Base-by-base conservation (phyloP, 176 grass and related monocot species). In the Triticum dicoccoides region DNA sequence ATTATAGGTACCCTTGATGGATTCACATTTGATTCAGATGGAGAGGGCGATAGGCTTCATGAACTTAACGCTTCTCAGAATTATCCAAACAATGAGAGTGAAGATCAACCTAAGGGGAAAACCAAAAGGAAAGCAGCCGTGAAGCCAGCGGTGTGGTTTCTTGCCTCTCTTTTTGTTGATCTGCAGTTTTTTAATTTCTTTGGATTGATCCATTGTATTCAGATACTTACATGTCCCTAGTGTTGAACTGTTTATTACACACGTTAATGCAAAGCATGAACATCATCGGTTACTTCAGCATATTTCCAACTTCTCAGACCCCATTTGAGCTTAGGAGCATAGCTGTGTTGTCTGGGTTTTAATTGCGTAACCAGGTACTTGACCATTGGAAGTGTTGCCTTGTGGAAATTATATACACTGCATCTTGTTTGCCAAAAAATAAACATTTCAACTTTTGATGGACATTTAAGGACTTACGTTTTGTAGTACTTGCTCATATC, bases 21-120 rank as follows among this genome's bases (percentile, higher is more conserved):
- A 69, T 96, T 96, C 85, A 86, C 91, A 82, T 96, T 96, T 86
- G 96, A 98, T 89, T 98, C 96, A 81, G 96, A 98, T 37, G 91
- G 90, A 44, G 96, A 98, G 54, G 75, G 76, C 69, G 92, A 96
- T 9, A 94, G 87, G 35, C 39, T 89, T 78, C 77, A 73, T 61
- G 93, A 92, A 82, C 18, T 78, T 15, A 88, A 84, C 38, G 65
- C 65, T 68, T 81, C 64, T 77, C 90, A 86, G 87, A 96, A 87
- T 68, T 89, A 96, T 78, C 90, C 87, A 44, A 91, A 94, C 44
- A 88, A 96, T 87, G 90, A 89, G 86, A 90, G 94, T 82, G 90
- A 56, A 15, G 93, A 92, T 88, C 80, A 90, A 47, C 77, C 88
- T 56, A 87, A 91, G 76, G 52, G 79, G 42, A 96, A 92, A 82